phyloP scores from a whole-genome alignment of 495 filamentous ascomycete genomes.

The Extremus antarcticus region DNA sequence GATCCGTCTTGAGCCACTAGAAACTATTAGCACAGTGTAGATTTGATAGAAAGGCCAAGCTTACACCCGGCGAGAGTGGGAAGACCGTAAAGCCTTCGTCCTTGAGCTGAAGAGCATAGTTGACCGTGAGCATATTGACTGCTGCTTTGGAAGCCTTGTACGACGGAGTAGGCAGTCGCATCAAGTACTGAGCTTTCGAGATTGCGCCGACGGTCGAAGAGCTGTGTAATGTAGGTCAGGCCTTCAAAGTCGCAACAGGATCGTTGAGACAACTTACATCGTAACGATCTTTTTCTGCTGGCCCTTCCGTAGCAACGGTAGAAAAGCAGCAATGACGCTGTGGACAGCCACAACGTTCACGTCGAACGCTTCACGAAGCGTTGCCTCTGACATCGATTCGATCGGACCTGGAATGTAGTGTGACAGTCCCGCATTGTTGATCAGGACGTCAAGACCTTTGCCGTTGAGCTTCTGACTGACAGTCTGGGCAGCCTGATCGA shows the following conservation, averaged over 20 bases:
- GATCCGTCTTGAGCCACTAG: conserved; percentile 42
- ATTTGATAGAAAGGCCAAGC: conserved; percentile 14
- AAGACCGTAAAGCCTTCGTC: conserved; percentile 17
- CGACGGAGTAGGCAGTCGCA: conserved; percentile 18
- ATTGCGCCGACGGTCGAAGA: conserved; percentile 3
- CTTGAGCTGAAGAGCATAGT: conserved; percentile 13
- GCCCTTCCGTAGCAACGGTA: conserved; percentile 14
- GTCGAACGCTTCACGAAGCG: conserved; percentile 7
- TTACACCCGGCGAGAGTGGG: conserved; percentile 20
- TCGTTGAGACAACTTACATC: conserved; percentile 13
- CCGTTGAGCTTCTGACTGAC: conserved; percentile 4
- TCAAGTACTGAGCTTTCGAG: background rate
- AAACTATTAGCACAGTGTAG: conserved; percentile 6
- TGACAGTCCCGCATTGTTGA: conserved; percentile 20
- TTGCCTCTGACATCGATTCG: conserved; percentile 9
- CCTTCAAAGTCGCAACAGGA: background rate
- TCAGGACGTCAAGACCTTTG: conserved; percentile 19
- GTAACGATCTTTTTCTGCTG: conserved; percentile 19
- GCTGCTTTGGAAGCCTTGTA: conserved; percentile 22
- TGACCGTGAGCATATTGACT: conserved; percentile 14
- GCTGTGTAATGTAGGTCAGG: background rate
- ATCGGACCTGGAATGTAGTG: background rate
- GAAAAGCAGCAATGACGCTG: conserved; percentile 18
- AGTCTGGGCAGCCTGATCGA: conserved; percentile 12
- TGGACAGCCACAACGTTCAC: conserved; percentile 19